Evolutionary conservation across 2,329 filamentous ascomycete species (phyloP).

Genomic region (Teratosphaeria pseudoeucalypti): DNA sequence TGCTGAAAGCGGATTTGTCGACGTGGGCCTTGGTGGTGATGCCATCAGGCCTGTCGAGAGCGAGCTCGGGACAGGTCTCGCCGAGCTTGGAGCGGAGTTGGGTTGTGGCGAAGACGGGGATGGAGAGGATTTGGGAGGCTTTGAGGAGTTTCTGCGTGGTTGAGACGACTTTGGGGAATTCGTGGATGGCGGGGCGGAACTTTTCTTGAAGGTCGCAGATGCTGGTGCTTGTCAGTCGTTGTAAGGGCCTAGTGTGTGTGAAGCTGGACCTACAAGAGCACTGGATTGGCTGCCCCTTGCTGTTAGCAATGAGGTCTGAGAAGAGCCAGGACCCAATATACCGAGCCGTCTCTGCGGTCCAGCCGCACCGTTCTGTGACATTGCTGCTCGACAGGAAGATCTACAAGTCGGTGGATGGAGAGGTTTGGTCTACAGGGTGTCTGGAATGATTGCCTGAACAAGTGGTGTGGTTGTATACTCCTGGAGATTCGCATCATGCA

Average conservation of each 20-base stretch:
- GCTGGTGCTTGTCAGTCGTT: slow-evolving; percentile 37
- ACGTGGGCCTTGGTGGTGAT: slow-evolving; percentile 45
- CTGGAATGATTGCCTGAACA: neutral
- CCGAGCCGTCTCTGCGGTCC: slow-evolving; percentile 13
- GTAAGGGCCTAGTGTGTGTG: neutral
- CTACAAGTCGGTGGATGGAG: neutral
- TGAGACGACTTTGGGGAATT: slow-evolving; percentile 64
- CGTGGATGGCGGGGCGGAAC: slow-evolving; percentile 71
- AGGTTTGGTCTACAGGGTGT: neutral
- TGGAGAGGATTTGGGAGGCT: slow-evolving; percentile 45
- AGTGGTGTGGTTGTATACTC: neutral
- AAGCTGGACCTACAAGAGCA: neutral
- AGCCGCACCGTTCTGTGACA: slow-evolving; percentile 5
- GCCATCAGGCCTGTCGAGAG: slow-evolving; percentile 41
- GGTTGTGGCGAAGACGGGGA: slow-evolving; percentile 78
- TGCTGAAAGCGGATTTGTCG: slow-evolving; percentile 87
- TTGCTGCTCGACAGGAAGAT: neutral
- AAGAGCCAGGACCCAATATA: slow-evolving; percentile 3
- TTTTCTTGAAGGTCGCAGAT: slow-evolving; percentile 94
- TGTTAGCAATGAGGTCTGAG: slow-evolving; percentile 4
- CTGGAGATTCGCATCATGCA: neutral
- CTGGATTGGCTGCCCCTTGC: neutral
- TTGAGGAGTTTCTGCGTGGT: slow-evolving; percentile 44
- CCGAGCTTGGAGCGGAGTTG: slow-evolving; percentile 73
- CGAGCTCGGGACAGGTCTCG: slow-evolving; percentile 64